phyloP scores from a whole-genome alignment of 2,329 filamentous ascomycete species.

The Penicillium sp. region DNA sequence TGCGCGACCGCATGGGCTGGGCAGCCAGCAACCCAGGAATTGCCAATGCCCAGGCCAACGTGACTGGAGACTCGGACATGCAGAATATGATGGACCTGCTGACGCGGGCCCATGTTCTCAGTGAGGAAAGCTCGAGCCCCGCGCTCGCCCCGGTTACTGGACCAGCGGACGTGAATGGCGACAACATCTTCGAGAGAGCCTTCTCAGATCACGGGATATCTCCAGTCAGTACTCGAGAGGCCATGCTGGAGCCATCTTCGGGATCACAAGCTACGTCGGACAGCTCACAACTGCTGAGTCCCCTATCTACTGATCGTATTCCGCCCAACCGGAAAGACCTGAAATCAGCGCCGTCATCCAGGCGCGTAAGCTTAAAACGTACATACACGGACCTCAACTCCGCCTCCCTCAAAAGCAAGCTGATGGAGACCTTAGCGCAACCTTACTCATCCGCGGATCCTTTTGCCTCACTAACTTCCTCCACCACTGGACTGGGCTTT shows the following conservation, averaged over 20 bases:
- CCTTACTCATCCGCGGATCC: conserved; percentile 62
- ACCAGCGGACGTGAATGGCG: conserved; percentile 64
- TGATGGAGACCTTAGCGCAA: conserved; percentile 77
- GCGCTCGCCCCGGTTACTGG: conserved; percentile 67
- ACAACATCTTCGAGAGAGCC: conserved; percentile 79
- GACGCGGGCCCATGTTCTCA: conserved; percentile 72
- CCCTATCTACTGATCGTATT: conserved; percentile 29
- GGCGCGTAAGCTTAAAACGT: conserved; percentile 68
- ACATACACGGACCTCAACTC: conserved; percentile 80
- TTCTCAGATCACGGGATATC: conserved; percentile 51
- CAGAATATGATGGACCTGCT: conserved; percentile 88
- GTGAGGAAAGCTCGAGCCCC: conserved; percentile 46
- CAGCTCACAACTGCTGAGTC: conserved; percentile 26
- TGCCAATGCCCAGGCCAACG: conserved; percentile 73
- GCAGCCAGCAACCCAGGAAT: conserved; percentile 68
- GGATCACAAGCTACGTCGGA: conserved; percentile 16
- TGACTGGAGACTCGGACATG: conserved; percentile 75
- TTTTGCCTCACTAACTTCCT: conserved; percentile 33
- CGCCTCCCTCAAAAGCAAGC: conserved; percentile 69
- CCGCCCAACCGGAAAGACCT: conserved; percentile 29
- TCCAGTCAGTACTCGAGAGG: conserved; percentile 18
- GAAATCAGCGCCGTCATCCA: conserved; percentile 48
- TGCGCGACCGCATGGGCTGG: conserved; percentile 87
- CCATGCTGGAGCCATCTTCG: conserved; percentile 16
- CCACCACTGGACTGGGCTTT: conserved; percentile 37